Evolutionary conservation across 108 stramenopile species (phyloP).

Genomic region (Mediolabrus comicus): DNA sequence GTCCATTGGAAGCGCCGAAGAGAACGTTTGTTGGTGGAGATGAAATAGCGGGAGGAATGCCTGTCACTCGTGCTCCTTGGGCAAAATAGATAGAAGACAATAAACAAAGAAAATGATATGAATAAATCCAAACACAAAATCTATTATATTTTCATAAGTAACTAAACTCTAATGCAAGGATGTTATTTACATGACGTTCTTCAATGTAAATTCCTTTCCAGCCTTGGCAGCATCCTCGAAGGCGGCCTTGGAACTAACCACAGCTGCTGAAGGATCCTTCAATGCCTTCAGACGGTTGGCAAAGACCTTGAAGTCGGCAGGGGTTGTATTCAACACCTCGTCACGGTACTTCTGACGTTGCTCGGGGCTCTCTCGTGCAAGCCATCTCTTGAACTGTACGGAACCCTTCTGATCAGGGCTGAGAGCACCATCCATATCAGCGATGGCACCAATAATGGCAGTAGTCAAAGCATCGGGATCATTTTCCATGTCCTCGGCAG

Average conservation of each 20-base stretch:
- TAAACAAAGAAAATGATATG: background rate
- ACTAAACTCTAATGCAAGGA: background rate
- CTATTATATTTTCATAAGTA: conserved; percentile 7
- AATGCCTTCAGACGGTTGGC: conserved; percentile 79
- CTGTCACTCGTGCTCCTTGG: conserved; percentile 53
- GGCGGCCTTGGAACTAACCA: conserved; percentile 86
- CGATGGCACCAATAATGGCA: conserved; percentile 90
- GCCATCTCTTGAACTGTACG: conserved; percentile 74
- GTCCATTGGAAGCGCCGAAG: conserved; percentile 50
- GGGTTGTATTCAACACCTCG: conserved; percentile 85
- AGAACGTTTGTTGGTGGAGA: conserved; percentile 43
- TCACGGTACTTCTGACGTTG: conserved; percentile 85
- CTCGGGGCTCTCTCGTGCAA: conserved; percentile 80
- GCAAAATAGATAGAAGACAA: conserved; percentile 33
- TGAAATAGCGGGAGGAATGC: conserved; percentile 27
- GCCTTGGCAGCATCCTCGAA: conserved; percentile 83
- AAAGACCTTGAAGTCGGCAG: conserved; percentile 87
- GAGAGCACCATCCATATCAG: conserved; percentile 94
- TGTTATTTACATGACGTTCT: conserved; percentile 48
- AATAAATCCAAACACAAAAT: background rate
- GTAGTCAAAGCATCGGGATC: conserved; percentile 81
- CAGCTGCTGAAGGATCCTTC: conserved; percentile 82
- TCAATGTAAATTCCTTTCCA: conserved; percentile 70
- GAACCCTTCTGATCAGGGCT: conserved; percentile 87
- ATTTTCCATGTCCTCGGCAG: conserved; percentile 76